phyloP scores from a whole-genome alignment of 148 eudicot genomes.

The Amaranthus hypochondriacus region DNA sequence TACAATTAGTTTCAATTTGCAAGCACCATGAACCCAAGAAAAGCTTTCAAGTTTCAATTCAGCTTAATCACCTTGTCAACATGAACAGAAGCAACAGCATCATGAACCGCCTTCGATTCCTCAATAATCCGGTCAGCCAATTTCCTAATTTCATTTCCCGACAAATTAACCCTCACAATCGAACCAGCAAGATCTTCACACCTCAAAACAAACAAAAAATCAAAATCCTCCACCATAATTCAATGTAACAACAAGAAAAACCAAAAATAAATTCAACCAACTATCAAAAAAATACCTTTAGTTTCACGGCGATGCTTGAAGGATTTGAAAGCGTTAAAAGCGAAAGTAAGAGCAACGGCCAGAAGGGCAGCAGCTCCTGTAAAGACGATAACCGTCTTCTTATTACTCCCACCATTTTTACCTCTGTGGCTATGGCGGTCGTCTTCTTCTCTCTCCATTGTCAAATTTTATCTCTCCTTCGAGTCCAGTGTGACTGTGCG shows the following conservation, averaged over 20 bases:
- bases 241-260: neutral
- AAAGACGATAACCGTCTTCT: constrained; percentile 45
- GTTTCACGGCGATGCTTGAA: constrained; percentile 42
- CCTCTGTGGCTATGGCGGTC: constrained; percentile 10
- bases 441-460: constrained; percentile 14
- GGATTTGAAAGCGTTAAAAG: constrained; percentile 46
- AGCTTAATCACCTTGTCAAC: constrained; percentile 58
- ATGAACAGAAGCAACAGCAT: constrained; percentile 75
- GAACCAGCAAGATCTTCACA: constrained; percentile 63
- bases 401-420: constrained; percentile 22
- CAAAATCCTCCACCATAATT: neutral
- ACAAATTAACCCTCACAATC: constrained; percentile 51
- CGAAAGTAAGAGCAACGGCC: constrained; percentile 68
- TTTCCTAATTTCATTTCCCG: constrained; percentile 59
- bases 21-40: neutral
- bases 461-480: constrained; percentile 9
- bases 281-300: constrained; percentile 36
- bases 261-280: neutral
- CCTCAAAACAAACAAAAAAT: neutral
- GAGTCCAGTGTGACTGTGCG: neutral
- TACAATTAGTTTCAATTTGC: neutral
- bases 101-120: constrained; percentile 65
- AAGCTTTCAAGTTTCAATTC: neutral
- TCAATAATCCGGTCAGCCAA: constrained; percentile 63
- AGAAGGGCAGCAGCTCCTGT: constrained; percentile 75